Base-by-base conservation (phyloP, 768 basidiomycete genomes). In the Cyclocybe aegerita region DNA sequence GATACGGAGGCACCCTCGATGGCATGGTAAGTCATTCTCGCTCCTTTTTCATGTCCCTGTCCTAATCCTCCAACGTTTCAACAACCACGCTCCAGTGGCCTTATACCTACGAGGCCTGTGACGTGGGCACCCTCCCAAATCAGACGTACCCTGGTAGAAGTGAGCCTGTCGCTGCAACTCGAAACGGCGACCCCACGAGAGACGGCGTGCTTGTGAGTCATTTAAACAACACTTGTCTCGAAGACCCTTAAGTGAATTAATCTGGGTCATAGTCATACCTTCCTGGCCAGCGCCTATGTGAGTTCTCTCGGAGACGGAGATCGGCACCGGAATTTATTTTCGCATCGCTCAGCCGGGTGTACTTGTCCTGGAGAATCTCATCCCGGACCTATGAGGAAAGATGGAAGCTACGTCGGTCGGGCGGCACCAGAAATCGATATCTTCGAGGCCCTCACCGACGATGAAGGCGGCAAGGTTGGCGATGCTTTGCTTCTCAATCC, bases 71-170 rank as follows among this genome's bases (percentile, higher is more conserved):
- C n/a, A n/a, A n/a, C n/a, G n/a, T n/a, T n/a, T n/a, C n/a, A n/a
- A n/a, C n/a, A n/a, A n/a, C n/a, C n/a, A n/a, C n/a, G n/a, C 15
- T 39, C 1, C 58, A 59, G 82, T 86, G 85, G 84, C 86, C 86
- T 6, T 87, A 85, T 60, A 75, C 79, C 9, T 87, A 86, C 57
- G 83, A 87, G 47, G 64, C 81, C 2, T 92, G 91, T 63, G 91
- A 93, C 63, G 78, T 90, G 9, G 91, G 91, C 3, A 93, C 90
- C 1, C 68, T 88, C 5, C 72, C 80, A 3, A 93, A 93, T 66
- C 93, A 95, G 65, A 80, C 86, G 7, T 65, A 83, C 56, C 81
- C 85, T 43, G 87, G 81, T 7, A 70, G 67, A 11, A 49, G 55
- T 14, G 78, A 39, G 2, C 88, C 86, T 11, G 53, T 69, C 7